Percentiles rank a stretch among this genome's conserved stretches.
Evolutionary conservation across 805 yeast species (phyloP).

Genomic region (Cyberlindnera euphorbiiphila): DNA sequence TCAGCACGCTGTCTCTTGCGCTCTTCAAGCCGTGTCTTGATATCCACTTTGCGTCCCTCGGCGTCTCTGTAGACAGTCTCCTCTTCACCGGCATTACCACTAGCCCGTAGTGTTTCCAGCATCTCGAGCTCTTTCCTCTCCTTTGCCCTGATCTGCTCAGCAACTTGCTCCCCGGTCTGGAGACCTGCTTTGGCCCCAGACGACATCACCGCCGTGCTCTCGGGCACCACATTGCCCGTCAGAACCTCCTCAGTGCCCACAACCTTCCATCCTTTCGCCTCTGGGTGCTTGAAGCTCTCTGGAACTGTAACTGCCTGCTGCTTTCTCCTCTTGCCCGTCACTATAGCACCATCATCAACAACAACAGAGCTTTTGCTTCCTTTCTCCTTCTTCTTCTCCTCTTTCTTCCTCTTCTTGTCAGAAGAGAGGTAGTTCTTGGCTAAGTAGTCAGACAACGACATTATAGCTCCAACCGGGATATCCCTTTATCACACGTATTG

Average conservation of each 20-base stretch:
- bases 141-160: conserved; percentile 33
- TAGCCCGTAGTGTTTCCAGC: conserved; percentile 11
- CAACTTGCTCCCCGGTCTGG: conserved; percentile 43
- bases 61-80: conserved; percentile 59
- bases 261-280: conserved; percentile 21
- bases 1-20: conserved; percentile 27
- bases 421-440: conserved; percentile 39
- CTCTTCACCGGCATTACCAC: conserved; percentile 15
- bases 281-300: neutral
- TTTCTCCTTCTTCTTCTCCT: conserved; percentile 7
- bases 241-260: conserved; percentile 23
- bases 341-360: conserved; percentile 22
- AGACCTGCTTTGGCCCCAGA: conserved; percentile 41
- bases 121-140: conserved; percentile 23
- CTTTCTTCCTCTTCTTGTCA: conserved; percentile 27
- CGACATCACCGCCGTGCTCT: conserved; percentile 20
- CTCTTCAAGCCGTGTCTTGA: conserved; percentile 29
- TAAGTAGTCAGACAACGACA: conserved; percentile 46
- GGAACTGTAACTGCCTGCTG: neutral
- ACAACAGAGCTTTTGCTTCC: conserved; percentile 14
- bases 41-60: conserved; percentile 50
- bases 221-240: neutral
- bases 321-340: conserved; percentile 14
- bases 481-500: neutral
- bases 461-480: too few relatives aligned